Base-by-base conservation (phyloP, 2,329 filamentous ascomycete species). In the Claviceps sp. region DNA sequence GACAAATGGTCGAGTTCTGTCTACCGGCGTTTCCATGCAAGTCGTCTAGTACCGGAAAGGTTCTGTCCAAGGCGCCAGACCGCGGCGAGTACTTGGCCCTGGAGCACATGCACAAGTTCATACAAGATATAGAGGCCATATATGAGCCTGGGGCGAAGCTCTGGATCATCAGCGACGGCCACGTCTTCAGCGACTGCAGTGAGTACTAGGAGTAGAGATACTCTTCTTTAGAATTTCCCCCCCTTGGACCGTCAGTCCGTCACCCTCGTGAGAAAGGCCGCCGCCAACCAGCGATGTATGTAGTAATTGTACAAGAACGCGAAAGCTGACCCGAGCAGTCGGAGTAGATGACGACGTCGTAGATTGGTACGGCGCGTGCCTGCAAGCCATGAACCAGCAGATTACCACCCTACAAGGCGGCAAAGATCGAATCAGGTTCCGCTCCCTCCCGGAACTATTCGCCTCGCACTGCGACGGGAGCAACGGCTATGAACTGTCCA, bases 281-380 rank as follows among this genome's bases (percentile, higher is more conserved):
- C 20, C 20, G 29, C 29, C 29, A 34, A 34, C 4, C 3, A 11
- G 29, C 29, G 3, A 26, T 2, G 26, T 29, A 8, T 2, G 20
- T 20, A 20, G 20, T 20, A 20, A 20, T 20, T 20, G 20, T 20
- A 20, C 20, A 20, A 20, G 16, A n/a, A 40, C n/a, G 16, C 17
- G 13, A 13, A 29, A 26, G 22, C 40, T 45, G 14, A 29, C 8
- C 16, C 22, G n/a, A 38, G 9, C 6, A 66, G 64, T 72, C 42
- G 70, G 71, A 8, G 70, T 71, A 36, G 69, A 71, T 23, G 70
- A 74, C 53, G 60, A 60, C 22, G 62, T 64, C 45, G 70, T 73
- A 13, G 68, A 71, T 45, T 54, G 53, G 8, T 72, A 73, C 53
- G 63, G 66, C 40, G 60, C 58, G 8, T 59, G 62, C 9, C 60